Conservation (phyloP, 805 yeast species). For the Pachysolen tannophilus region DNA sequence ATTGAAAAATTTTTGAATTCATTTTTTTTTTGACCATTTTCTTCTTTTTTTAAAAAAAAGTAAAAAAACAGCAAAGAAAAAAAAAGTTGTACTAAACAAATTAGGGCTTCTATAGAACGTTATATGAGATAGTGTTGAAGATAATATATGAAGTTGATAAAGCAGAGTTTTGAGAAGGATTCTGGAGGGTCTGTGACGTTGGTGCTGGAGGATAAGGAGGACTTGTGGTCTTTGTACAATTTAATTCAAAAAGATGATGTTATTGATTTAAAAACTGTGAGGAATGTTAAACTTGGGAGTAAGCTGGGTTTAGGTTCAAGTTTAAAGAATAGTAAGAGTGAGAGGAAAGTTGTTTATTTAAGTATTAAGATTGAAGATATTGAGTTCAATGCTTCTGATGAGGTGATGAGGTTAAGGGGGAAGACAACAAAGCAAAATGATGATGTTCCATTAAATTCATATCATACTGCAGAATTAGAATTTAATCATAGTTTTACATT, state of each 20-base stretch:
- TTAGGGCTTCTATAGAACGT: no score
- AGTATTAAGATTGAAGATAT: conserved; percentile 55
- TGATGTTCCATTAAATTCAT: conserved; percentile 78
- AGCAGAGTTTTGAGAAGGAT: conserved; percentile 45
- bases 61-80: no score
- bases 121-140: no score
- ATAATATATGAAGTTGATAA: conserved; percentile 56
- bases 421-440: conserved; percentile 58
- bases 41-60: no score
- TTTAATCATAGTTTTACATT: conserved; percentile 62
- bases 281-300: conserved; percentile 43
- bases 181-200: conserved; percentile 58
- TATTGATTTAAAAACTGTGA: conserved; percentile 56
- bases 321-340: conserved; percentile 30
- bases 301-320: no score
- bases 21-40: no score
- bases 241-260: conserved; percentile 71
- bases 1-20: no score
- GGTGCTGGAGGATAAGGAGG: conserved; percentile 84
- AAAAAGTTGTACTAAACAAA: no score
- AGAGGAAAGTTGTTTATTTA: conserved; percentile 54
- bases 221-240: conserved; percentile 83
- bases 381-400: conserved; percentile 75
- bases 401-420: conserved; percentile 74
- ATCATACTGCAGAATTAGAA: conserved; percentile 79